A percentile compares a stretch with the other conserved stretches of the same genome.
Evolutionary conservation across 2,329 filamentous ascomycete species (phyloP).

Genomic region (Fonsecaea nubica): DNA sequence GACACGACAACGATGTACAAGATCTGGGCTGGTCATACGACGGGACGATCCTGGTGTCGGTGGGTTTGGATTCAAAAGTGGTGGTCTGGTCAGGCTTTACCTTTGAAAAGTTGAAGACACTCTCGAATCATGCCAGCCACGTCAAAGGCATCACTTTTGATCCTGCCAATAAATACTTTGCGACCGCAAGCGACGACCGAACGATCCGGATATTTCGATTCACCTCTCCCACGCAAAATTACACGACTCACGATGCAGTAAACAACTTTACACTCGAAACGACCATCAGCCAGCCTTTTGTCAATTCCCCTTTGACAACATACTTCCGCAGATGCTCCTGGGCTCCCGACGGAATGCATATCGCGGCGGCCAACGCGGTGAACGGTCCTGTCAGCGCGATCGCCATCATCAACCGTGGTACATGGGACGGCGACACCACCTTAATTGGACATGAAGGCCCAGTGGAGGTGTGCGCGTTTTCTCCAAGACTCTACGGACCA

Average conservation of each 20-base stretch:
- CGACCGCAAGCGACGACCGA: slow-evolving; percentile 94
- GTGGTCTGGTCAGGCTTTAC: slow-evolving; percentile 98
- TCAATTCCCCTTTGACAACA: slow-evolving; percentile 89
- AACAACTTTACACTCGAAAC: slow-evolving; percentile 95
- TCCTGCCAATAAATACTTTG: slow-evolving; percentile 98
- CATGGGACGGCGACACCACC: slow-evolving; percentile 97
- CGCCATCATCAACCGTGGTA: slow-evolving; percentile 88
- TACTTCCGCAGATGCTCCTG: slow-evolving; percentile 97
- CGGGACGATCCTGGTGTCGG: slow-evolving; percentile 92
- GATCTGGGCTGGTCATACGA: slow-evolving; percentile 97
- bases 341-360: slow-evolving; percentile 97
- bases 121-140: slow-evolving; percentile 92
- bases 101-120: slow-evolving; percentile 95
- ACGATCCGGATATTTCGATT: slow-evolving; percentile 97
- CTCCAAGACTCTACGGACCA: slow-evolving; percentile 83
- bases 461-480: slow-evolving; percentile 96
- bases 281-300: slow-evolving; percentile 87
- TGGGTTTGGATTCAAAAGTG: slow-evolving; percentile 95
- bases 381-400: slow-evolving; percentile 98
- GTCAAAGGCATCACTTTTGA: slow-evolving; percentile 99
- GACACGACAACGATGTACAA: slow-evolving; percentile 98
- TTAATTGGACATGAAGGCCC: slow-evolving; percentile 96
- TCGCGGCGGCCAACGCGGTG: slow-evolving; percentile 94
- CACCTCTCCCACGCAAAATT: slow-evolving; percentile 86
- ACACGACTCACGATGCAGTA: slow-evolving; percentile 91